A percentile compares a stretch with the other conserved stretches of the same genome.
Conservation (phyloP, 306 rosid species). For the Lagenaria siceraria region DNA sequence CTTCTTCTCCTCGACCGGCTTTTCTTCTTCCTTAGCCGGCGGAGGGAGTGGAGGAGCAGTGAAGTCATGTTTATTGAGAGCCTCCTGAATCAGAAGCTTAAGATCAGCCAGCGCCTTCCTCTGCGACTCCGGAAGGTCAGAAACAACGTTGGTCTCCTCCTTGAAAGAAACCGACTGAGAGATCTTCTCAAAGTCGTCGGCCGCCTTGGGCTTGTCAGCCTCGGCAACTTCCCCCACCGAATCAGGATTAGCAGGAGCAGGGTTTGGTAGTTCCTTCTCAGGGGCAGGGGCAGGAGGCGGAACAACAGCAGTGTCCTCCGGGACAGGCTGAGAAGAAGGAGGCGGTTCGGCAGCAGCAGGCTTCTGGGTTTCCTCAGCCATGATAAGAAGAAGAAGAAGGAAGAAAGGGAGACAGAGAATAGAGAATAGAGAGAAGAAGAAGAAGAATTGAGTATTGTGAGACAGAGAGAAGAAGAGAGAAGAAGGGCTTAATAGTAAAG, state of each 20-base stretch:
- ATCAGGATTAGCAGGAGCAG: slow-evolving; percentile 10
- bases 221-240: slow-evolving; percentile 10
- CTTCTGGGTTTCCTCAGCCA: slow-evolving; percentile 69
- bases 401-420: not conserved
- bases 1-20: slow-evolving; percentile 14
- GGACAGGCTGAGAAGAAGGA: slow-evolving; percentile 19
- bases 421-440: not conserved
- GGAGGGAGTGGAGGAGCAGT: slow-evolving; percentile 24
- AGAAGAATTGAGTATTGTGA: not conserved
- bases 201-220: slow-evolving; percentile 16
- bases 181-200: slow-evolving; percentile 19
- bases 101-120: slow-evolving; percentile 77
- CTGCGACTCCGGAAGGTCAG: slow-evolving; percentile 67
- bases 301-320: slow-evolving; percentile 9
- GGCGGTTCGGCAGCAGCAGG: slow-evolving; percentile 23
- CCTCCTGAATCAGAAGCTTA: slow-evolving; percentile 53
- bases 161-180: slow-evolving; percentile 80
- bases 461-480: not conserved
- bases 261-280: not conserved
- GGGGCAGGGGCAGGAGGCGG: not conserved
- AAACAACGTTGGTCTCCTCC: slow-evolving; percentile 73
- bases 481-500: not conserved
- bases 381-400: not conserved
- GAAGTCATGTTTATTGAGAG: slow-evolving; percentile 59
- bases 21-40: slow-evolving; percentile 26